phyloP scores from a whole-genome alignment of 495 filamentous ascomycete species.

The Bathelium albidoporum region DNA sequence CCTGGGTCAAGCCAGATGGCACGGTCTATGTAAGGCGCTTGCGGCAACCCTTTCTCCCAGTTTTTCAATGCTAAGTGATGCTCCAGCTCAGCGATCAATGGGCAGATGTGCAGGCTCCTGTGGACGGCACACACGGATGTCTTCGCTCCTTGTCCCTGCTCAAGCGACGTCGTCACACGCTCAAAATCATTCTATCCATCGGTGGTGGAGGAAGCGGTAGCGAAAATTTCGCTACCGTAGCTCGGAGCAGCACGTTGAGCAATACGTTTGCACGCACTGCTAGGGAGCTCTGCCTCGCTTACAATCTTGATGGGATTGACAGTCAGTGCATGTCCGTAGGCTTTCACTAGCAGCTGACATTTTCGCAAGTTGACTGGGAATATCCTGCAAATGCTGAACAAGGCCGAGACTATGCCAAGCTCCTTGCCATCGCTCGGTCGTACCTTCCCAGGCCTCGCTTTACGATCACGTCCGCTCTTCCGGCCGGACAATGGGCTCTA shows the following conservation, averaged over 20 bases:
- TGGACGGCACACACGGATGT: conserved; percentile 69
- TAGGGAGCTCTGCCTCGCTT: conserved; percentile 58
- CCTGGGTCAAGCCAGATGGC: conserved; percentile 67
- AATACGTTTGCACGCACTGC: conserved; percentile 68
- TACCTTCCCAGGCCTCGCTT: conserved; percentile 65
- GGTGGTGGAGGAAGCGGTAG: conserved; percentile 73
- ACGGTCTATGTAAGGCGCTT: conserved; percentile 59
- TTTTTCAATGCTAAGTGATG: conserved; percentile 21
- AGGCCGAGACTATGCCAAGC: conserved; percentile 60
- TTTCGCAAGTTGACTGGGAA: conserved; percentile 78
- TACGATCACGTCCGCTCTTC: conserved; percentile 68
- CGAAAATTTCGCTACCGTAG: conserved; percentile 66
- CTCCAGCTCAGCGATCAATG: conserved; percentile 73
- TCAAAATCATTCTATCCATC: conserved; percentile 76
- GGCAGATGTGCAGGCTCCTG: conserved; percentile 69
- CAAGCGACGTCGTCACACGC: conserved; percentile 62
- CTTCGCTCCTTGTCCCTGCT: conserved; percentile 64
- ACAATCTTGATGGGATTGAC: conserved; percentile 77
- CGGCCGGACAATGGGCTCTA: conserved; percentile 64
- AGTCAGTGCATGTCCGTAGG: conserved; percentile 40
- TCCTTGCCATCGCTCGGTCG: conserved; percentile 59
- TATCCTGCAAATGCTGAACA: conserved; percentile 61
- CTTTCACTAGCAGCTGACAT: not conserved
- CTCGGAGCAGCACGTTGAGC: conserved; percentile 47
- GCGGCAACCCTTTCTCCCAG: conserved; percentile 4